Evolutionary conservation across 306 rosid species (phyloP).

Genomic region (Rubus idaeus): DNA sequence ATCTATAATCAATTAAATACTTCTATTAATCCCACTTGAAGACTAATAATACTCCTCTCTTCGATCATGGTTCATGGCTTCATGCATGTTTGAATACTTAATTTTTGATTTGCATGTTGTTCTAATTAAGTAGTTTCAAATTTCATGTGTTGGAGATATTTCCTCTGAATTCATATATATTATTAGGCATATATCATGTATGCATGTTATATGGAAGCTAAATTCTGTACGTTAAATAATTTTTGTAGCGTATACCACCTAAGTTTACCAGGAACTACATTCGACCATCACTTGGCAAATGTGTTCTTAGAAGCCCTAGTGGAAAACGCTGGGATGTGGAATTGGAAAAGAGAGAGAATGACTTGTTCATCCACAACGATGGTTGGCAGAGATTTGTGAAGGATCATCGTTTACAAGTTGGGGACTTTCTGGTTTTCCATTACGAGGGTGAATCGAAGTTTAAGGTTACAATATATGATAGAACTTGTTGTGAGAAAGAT

Average conservation of each 20-base stretch:
- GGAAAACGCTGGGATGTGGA: conserved; percentile 63
- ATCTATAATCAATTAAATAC: background rate
- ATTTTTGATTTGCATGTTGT: background rate
- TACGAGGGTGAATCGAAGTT: conserved; percentile 59
- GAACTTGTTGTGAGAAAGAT: conserved; percentile 76
- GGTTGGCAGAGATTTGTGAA: conserved; percentile 76
- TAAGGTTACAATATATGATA: conserved; percentile 62
- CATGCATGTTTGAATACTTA: background rate
- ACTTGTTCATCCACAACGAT: conserved; percentile 47
- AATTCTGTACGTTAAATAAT: background rate
- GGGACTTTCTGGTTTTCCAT: conserved; percentile 77
- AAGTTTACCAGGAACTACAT: background rate
- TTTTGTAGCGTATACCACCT: conserved; percentile 19
- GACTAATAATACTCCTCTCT: background rate
- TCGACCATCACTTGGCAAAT: conserved; percentile 1
- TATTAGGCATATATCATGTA: background rate
- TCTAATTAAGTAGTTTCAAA: background rate
- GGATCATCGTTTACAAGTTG: conserved; percentile 61
- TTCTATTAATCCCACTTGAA: background rate
- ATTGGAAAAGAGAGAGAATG: conserved; percentile 48
- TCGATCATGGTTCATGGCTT: background rate
- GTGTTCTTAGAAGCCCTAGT: conserved; percentile 66
- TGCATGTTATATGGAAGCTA: background rate
- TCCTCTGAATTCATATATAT: background rate
- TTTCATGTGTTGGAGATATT: background rate